Base-by-base conservation (phyloP, 2,329 filamentous ascomycete species). In the Penicillium sp. region DNA sequence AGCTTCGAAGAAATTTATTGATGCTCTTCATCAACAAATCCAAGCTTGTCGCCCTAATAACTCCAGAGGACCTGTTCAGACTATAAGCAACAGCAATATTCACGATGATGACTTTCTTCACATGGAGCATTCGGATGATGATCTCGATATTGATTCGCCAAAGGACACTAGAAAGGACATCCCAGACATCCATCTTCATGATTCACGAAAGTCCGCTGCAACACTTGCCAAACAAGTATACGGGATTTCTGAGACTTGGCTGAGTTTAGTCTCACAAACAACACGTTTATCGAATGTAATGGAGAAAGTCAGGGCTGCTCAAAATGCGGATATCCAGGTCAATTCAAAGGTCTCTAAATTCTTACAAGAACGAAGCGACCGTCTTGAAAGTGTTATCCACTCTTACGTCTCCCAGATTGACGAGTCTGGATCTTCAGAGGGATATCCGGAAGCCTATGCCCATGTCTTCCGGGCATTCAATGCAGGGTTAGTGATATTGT, bases 251-350 rank as follows among this genome's bases (percentile, higher is more conserved):
- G 72, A 74, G 44, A 71, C 68, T 3, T 73, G 71, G 68, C 62
- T 75, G 19, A 71, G 68, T 31, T 62, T 74, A 6, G 60, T 75
- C 21, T 74, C 72, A 3, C 71, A 73, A 50, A 71, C 71, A 5
- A 75, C 71, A 8, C 63, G 71, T 14, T 58, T 75, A 3, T 71
- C 71, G 3, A 73, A 71, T 37, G 50, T 62, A 6, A 49, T 59
- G 34, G 62, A 64, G n/a, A 53, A 36, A 46, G 18, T 59, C 13
- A 45, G 46, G n/a, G 24, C 55, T 21, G 48, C 55, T 24, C 45
- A 58, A 14, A 46, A 49, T 13, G 18, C 49, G n/a, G 43, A 52
- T 21, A 36, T 57, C 23, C 51, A 60, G 49, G 40, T 63, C 9
- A 59, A 59, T 34, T 56, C 59, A 28, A 59, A 58, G 51, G 56